Evolutionary conservation across 208 protist genomes (phyloP), one percentile per base, ranked within the genome.

Genomic region (Crithidia thermophila): DNA sequence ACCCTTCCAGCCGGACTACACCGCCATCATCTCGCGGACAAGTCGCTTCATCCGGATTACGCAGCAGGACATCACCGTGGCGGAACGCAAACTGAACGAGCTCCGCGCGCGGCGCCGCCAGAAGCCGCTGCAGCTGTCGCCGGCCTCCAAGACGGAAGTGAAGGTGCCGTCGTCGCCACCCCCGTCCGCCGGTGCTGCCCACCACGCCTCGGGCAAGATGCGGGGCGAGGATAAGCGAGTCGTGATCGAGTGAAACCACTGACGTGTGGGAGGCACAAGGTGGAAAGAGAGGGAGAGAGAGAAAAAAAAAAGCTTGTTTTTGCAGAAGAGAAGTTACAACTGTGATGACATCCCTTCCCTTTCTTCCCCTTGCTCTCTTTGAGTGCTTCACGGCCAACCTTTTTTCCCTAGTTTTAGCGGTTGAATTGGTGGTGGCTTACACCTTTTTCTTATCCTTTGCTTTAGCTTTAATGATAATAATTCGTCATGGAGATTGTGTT

Each of bases 1-100:
- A 0, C 45, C 57, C 4, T 91, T 91, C 57, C 20, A 81, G 13
- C 89, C 89, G 11, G 82, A 85, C 59, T 94, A 85, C 75, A 91
- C 89, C 8, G 89, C 86, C 6, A 39, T 81, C 13, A 65, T 92
- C 9, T 74, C 79, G 0, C 72, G 79, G 18, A 72, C 72, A 33
- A 91, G 77, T 25, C 77, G 85, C 5, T 75, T 79, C 31, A 51
- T 94, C 23, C 70, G 67, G 31, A 77, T 95, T 47, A 85, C 82
- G 2, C 59, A 64, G 23, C 66, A 77, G 18, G 83, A 90, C n/a
- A 62, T 90, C 20, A 28, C 46, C 13, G 52, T 73, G 42, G 75
- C 75, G 45, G 70, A 84, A 34, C 45, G 28, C 4, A 76, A 58
- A 27, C 53, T 80, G 14, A 77, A 77, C 37, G 74, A 60, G 39